Conservation (phyloP, 495 filamentous ascomycete species). For the Aspergillus biplanus region DNA sequence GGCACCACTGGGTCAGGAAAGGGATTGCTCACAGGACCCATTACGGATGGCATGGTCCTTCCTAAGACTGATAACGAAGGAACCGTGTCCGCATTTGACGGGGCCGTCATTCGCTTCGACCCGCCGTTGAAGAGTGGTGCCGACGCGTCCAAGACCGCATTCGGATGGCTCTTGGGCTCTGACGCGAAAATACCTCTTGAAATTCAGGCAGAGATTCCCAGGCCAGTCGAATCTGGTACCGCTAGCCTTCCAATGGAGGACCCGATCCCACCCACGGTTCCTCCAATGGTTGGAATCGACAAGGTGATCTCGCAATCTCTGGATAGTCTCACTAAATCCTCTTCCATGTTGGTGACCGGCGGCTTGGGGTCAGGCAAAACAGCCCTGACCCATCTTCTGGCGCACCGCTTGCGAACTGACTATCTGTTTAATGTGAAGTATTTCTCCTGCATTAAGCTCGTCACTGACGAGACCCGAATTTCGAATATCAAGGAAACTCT, state of each 20-base stretch:
- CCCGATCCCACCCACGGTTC: constrained; percentile 51
- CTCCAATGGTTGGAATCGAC: constrained; percentile 86
- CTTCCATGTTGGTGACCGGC: constrained; percentile 86
- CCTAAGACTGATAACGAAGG: constrained; percentile 46
- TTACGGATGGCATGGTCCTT: constrained; percentile 87
- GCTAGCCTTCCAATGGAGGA: constrained; percentile 53
- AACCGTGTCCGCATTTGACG: constrained; percentile 51
- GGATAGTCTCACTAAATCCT: constrained; percentile 76
- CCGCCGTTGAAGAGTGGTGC: constrained; percentile 49
- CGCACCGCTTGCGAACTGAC: constrained; percentile 64
- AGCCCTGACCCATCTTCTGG: constrained; percentile 67
- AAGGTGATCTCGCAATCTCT: constrained; percentile 68
- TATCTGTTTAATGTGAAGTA: constrained; percentile 77
- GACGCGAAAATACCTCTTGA: constrained; percentile 74
- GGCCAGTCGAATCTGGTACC: constrained; percentile 55
- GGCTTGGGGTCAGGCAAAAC: constrained; percentile 90
- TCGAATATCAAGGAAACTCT: constrained; percentile 89
- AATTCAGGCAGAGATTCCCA: constrained; percentile 69
- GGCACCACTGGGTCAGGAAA: constrained; percentile 42
- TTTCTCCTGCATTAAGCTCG: constrained; percentile 79
- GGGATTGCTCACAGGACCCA: constrained; percentile 77
- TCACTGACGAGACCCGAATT: constrained; percentile 85
- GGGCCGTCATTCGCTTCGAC: constrained; percentile 80
- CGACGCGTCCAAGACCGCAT: constrained; percentile 51
- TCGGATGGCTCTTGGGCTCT: constrained; percentile 76